A percentile compares a stretch with the other conserved stretches of the same genome.
Conservation (phyloP, 1,139 yeast genomes). For the Pichia sp. region DNA sequence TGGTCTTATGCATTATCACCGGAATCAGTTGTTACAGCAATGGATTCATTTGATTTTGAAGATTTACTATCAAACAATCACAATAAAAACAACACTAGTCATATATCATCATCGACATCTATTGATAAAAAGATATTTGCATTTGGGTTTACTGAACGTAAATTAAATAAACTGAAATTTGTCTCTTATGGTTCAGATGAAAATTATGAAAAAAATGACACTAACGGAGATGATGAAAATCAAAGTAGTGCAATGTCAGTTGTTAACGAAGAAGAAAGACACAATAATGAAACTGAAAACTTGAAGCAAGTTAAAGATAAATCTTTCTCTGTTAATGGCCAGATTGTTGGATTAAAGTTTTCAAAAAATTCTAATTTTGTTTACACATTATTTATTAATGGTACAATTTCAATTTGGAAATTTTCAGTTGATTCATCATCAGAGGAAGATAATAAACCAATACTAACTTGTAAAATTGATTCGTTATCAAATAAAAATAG, state of each 20-base stretch:
- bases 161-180: slow-evolving; percentile 37
- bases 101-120: neutral
- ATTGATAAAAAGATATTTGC: slow-evolving; percentile 27
- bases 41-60: slow-evolving; percentile 23
- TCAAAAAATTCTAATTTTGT: slow-evolving; percentile 32
- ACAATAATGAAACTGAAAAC: slow-evolving; percentile 20
- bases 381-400: slow-evolving; percentile 38
- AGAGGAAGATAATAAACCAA: slow-evolving; percentile 12
- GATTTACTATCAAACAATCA: neutral
- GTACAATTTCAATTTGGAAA: slow-evolving; percentile 29
- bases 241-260: slow-evolving; percentile 22
- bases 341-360: slow-evolving; percentile 36
- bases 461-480: slow-evolving; percentile 10
- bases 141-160: slow-evolving; percentile 44
- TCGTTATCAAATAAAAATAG: slow-evolving; percentile 12
- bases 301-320: slow-evolving; percentile 24
- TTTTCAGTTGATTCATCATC: slow-evolving; percentile 30
- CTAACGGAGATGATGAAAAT: slow-evolving; percentile 25
- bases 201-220: slow-evolving; percentile 11
- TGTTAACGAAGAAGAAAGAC: slow-evolving; percentile 25
- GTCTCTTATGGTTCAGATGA: slow-evolving; percentile 27
- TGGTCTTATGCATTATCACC: slow-evolving; percentile 75
- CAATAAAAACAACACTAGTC: neutral
- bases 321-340: slow-evolving; percentile 26
- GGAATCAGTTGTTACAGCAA: slow-evolving; percentile 36